Conservation (phyloP, 768 basidiomycete species). For the Podaxis rugospora region DNA sequence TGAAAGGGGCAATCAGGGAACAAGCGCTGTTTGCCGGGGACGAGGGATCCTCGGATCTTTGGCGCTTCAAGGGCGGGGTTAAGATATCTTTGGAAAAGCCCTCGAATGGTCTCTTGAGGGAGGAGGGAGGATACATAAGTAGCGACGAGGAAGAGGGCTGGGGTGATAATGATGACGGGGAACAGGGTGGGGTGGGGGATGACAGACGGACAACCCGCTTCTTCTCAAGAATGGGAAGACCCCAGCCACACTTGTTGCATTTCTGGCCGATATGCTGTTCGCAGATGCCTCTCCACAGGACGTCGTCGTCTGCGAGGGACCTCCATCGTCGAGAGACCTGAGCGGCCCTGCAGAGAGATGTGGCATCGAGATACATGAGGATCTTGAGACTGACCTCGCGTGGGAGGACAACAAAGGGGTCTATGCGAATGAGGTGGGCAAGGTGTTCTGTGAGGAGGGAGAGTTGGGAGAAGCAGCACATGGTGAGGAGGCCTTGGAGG, state of each 20-base stretch:
- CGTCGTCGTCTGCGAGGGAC: conserved; percentile 87
- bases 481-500: conserved; percentile 93
- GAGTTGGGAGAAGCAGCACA: conserved; percentile 99
- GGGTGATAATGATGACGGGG: conserved; percentile 26
- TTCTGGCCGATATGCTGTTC: conserved; percentile 98
- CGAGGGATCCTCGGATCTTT: conserved; percentile 28
- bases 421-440: conserved; percentile 88
- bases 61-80: conserved; percentile 48
- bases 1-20: conserved; percentile 11
- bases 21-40: conserved; percentile 11
- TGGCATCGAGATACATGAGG: conserved; percentile 87
- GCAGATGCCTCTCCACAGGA: conserved; percentile 94
- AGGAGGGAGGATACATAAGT: conserved; percentile 19
- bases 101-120: conserved; percentile 28
- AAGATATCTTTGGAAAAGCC: conserved; percentile 18
- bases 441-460: conserved; percentile 94
- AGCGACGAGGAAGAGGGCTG: conserved; percentile 27
- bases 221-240: conserved; percentile 79
- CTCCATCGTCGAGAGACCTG: conserved; percentile 88
- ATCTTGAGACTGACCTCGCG: conserved; percentile 86
- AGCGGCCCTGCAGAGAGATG: conserved; percentile 88
- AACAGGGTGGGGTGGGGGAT: conserved; percentile 20
- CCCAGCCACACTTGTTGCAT: conserved; percentile 97
- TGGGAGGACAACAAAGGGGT: conserved; percentile 88
- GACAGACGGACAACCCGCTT: conserved; percentile 33